phyloP scores from a whole-genome alignment of 495 filamentous ascomycete species.

The Patellaria atrata region DNA sequence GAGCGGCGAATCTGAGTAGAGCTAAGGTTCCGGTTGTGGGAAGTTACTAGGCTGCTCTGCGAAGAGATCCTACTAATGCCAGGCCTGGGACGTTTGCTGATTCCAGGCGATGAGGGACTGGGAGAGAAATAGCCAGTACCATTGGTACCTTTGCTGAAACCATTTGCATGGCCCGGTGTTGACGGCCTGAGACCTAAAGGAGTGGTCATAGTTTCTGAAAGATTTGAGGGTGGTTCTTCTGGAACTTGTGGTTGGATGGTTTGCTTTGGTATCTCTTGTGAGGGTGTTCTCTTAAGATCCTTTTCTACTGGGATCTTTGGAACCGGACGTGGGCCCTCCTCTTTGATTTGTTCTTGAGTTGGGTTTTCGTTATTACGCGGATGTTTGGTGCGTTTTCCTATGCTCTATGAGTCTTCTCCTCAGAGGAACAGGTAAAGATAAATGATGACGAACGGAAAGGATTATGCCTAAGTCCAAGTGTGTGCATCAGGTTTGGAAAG shows the following conservation, averaged over 20 bases:
- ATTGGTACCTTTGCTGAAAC: background rate
- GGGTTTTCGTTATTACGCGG: too few species aligned
- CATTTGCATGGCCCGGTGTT: background rate
- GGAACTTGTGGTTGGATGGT: background rate
- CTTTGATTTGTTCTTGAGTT: too few species aligned
- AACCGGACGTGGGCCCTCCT: too few species aligned
- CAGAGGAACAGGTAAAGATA: background rate
- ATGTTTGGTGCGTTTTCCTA: background rate
- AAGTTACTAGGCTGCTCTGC: background rate
- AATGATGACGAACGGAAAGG: constrained; percentile 1
- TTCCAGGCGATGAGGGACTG: background rate
- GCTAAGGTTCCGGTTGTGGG: background rate
- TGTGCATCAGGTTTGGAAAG: background rate
- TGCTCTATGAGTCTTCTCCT: background rate
- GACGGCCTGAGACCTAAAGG: too few species aligned
- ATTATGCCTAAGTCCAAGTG: constrained; percentile 2
- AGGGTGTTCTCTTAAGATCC: too few species aligned
- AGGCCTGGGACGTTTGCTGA: background rate
- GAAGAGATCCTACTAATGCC: background rate
- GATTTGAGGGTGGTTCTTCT: background rate
- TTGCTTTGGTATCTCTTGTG: too few species aligned
- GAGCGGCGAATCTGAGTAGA: background rate
- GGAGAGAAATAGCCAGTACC: background rate
- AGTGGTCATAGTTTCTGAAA: background rate
- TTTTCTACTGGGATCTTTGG: too few species aligned